phyloP scores from a whole-genome alignment of 768 basidiomycete species.

The Naematelia aurantialba region DNA sequence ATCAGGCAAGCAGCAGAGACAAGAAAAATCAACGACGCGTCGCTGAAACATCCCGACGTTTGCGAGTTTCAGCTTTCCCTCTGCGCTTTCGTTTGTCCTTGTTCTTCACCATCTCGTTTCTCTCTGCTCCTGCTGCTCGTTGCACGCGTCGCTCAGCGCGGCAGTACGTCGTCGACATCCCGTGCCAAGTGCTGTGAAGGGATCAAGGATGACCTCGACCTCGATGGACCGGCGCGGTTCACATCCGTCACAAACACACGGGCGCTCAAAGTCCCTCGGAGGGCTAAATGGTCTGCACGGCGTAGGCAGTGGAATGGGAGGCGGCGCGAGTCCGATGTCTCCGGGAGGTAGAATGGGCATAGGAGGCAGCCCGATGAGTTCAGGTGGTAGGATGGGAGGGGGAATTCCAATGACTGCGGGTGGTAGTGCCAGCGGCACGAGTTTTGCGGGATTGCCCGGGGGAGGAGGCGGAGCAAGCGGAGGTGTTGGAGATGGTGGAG shows the following conservation, averaged over 20 bases:
- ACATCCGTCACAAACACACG: slow-evolving; percentile 3
- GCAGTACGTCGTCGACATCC: too few species aligned
- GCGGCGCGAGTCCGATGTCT: neutral
- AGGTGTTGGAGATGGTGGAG: too few species aligned
- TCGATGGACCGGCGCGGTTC: slow-evolving; percentile 14
- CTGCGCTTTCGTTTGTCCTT: neutral
- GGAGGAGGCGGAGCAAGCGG: neutral
- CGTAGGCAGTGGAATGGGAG: neutral
- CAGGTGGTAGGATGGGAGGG: too few species aligned
- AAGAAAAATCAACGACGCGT: neutral
- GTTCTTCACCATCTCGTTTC: neutral
- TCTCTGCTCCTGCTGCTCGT: too few species aligned
- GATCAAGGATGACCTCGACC: neutral
- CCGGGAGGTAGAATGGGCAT: too few species aligned
- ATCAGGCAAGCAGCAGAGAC: too few species aligned
- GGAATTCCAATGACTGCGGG: slow-evolving; percentile 25
- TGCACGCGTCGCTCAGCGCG: too few species aligned
- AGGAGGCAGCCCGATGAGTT: too few species aligned
- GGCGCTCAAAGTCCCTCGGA: slow-evolving; percentile 3
- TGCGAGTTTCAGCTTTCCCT: slow-evolving; percentile 1
- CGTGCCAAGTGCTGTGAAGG: too few species aligned
- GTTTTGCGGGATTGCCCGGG: neutral
- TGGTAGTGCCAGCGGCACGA: slow-evolving; percentile 5
- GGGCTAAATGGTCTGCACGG: neutral
- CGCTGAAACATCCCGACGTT: slow-evolving; percentile 8